Evolutionary conservation across 306 rosid genomes (phyloP).

Genomic region (Malus fusca): DNA sequence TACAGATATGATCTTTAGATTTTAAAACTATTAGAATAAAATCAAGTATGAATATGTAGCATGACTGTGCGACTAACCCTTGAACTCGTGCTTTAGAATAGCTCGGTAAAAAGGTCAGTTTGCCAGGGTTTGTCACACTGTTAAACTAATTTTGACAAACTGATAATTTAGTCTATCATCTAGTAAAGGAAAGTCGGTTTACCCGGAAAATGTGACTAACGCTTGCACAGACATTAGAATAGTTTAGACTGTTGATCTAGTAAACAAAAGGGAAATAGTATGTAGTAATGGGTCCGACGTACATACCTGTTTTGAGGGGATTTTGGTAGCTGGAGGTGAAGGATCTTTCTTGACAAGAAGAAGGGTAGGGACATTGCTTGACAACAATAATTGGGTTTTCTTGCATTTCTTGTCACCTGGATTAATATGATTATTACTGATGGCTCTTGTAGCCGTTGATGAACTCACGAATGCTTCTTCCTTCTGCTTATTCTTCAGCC

Average conservation of each 20-base stretch:
- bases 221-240: not conserved
- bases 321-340: constrained; percentile 25
- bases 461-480: constrained; percentile 64
- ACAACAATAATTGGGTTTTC: constrained; percentile 33
- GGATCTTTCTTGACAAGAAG: constrained; percentile 35
- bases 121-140: not conserved
- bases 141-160: not conserved
- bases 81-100: not conserved
- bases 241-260: not conserved
- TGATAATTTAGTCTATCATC: not conserved
- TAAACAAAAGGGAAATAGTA: not conserved
- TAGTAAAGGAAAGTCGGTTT: too few relatives aligned
- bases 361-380: constrained; percentile 32
- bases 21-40: not conserved
- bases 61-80: not conserved
- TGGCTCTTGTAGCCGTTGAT: constrained; percentile 31
- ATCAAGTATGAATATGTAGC: not conserved
- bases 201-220: not conserved
- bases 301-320: constrained; percentile 36
- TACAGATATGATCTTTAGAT: not conserved
- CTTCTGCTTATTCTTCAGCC: constrained; percentile 49
- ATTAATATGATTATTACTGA: constrained; percentile 2
- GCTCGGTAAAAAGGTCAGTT: not conserved
- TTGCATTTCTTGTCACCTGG: constrained; percentile 42
- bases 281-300: not conserved